Base-by-base conservation (phyloP, 805 yeast species). In the Diddensiella caesifluorescens region DNA sequence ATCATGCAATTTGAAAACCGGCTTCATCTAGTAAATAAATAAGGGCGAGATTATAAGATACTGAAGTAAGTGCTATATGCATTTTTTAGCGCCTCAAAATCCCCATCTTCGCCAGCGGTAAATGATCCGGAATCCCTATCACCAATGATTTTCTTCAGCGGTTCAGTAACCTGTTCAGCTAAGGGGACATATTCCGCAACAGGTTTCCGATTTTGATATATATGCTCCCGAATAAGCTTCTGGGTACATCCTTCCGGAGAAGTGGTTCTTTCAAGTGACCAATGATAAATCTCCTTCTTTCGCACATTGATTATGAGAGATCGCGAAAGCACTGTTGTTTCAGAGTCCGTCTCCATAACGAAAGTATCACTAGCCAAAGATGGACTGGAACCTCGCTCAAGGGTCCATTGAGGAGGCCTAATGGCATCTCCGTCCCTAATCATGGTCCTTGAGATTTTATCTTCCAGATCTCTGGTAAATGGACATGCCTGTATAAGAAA, bases 401-500 rank as follows among this genome's bases (percentile, higher is more conserved):
- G n/a, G n/a, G 25, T 16, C 39, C 39, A 22, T 34, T 6, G 31
- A 12, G 18, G 22, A 7, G 15, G 19, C 4, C 30, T 22, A 12
- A 29, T 30, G 27, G 7, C 23, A 9, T 46, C 46, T 12, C 42
- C 52, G 23, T 53, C 56, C 3, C 48, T 27, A 16, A 40, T 27
- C 56, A 54, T 51, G 15, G 54, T 43, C 7, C 41, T 22, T n/a
- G 43, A 42, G 41, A 54, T 47, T 23, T 42, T 49, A 18, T 48
- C 49, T 27, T 53, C 57, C 16, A 53, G 40, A 4, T 48, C 55
- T 7, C 39, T 39, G 16, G 45, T 23, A n/a, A 31, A 40, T 9
- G 54, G 52, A 18, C 47, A 42, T 5, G 53, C 56, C 34, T 54
- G 58, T 6, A 54, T 21, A n/a, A 42, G 13, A 26, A 53, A 54